Conservation (phyloP, 1,284 basidiomycete species). For the Neotropicomus parvogracilis region DNA sequence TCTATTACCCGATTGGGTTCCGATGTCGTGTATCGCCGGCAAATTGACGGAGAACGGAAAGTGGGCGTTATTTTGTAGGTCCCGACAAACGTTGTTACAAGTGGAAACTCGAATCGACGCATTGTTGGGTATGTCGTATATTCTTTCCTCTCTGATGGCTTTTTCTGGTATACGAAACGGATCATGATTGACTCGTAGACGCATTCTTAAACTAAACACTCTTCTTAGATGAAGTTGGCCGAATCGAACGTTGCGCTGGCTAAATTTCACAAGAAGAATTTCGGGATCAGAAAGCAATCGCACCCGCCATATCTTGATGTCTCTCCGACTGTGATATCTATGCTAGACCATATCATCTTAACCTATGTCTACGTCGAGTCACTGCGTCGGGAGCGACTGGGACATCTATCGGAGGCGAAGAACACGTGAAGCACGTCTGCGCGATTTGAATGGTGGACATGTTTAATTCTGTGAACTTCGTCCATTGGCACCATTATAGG, state of each 20-base stretch:
- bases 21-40: neutral
- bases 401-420: slow-evolving; percentile 6
- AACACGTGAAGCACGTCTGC: neutral
- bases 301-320: slow-evolving; percentile 26
- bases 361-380: slow-evolving; percentile 27
- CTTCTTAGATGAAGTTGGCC: slow-evolving; percentile 21
- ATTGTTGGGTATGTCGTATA: slow-evolving; percentile 24
- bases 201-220: neutral
- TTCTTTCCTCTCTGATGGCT: neutral
- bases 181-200: neutral
- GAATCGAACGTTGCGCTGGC: slow-evolving; percentile 16
- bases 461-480: no score
- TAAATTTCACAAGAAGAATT: slow-evolving; percentile 26
- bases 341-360: slow-evolving; percentile 27
- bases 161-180: neutral
- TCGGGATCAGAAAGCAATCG: slow-evolving; percentile 20
- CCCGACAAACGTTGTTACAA: slow-evolving; percentile 29
- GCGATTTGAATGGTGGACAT: no score
- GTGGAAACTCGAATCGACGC: slow-evolving; percentile 26
- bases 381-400: slow-evolving; percentile 23
- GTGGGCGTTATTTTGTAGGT: slow-evolving; percentile 28
- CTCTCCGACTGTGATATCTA: slow-evolving; percentile 15
- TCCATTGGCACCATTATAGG: no score
- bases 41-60: slow-evolving; percentile 4
- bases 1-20: neutral